A percentile compares a stretch with the other conserved stretches of the same genome.
These are phyloP conservation scores for Leccinum huronense DNA, from an alignment of 1,284 basidiomycete species.

Conservation along the genomic window DNA sequence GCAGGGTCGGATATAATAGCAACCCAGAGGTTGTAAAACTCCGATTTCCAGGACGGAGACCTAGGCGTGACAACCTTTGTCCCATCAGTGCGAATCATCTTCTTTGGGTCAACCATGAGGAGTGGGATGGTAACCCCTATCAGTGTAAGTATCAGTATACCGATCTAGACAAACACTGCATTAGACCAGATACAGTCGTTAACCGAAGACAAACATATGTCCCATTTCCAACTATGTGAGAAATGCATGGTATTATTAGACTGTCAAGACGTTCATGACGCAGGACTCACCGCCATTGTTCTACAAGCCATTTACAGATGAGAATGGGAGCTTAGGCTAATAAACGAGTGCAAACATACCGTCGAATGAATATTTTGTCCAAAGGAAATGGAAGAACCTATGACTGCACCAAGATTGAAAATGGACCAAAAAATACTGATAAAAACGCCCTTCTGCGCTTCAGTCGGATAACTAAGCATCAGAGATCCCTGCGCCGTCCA, in stretches of 20 bases:
- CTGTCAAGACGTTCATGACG: neutral
- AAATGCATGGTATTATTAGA: neutral
- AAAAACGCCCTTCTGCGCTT: conserved; percentile 55
- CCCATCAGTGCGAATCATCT: conserved; percentile 39
- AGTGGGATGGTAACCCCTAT: conserved; percentile 37
- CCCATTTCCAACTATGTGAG: conserved; percentile 29
- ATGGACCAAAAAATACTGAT: conserved; percentile 69
- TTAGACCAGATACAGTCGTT: neutral
- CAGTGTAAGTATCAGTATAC: conserved; percentile 36
- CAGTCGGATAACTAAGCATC: conserved; percentile 62
- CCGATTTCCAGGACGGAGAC: conserved; percentile 39
- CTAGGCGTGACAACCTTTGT: conserved; percentile 33
- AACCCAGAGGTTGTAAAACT: conserved; percentile 35
- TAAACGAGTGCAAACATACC: conserved; percentile 15
- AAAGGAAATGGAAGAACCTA: conserved; percentile 58
- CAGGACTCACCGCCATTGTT: conserved; percentile 20
- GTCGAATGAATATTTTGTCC: conserved; percentile 47
- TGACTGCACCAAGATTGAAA: conserved; percentile 64
- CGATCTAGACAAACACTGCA: conserved; percentile 24
- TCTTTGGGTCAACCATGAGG: conserved; percentile 37
- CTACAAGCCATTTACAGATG: conserved; percentile 1
- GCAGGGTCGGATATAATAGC: conserved; percentile 36
- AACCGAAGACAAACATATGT: conserved; percentile 30
- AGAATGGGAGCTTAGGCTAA: neutral
- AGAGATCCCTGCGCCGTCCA: conserved; percentile 66